Conservation (phyloP, 345 rosid genomes). For the Populus ilicifolia region DNA sequence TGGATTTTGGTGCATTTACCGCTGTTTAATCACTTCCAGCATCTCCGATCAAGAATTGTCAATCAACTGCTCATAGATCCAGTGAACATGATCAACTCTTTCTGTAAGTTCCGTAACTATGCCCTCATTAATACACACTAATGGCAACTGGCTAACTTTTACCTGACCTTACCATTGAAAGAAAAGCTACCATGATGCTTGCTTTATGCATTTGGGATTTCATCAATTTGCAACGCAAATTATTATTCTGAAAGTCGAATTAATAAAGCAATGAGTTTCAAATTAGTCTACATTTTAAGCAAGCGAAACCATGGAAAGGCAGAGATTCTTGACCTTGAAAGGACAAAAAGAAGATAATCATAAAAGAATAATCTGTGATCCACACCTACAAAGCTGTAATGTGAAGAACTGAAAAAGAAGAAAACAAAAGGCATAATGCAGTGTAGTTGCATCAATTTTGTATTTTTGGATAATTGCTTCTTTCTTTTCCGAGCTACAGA, state of each 20-base stretch:
- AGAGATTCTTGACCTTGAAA: not conserved
- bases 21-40: not conserved
- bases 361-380: not conserved
- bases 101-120: not conserved
- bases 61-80: not conserved
- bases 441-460: constrained; percentile 1
- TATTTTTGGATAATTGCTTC: constrained; percentile 11
- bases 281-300: not conserved
- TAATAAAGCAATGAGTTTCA: not conserved
- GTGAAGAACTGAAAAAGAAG: not conserved
- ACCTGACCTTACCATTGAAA: not conserved
- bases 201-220: not conserved
- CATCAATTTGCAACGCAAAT: not conserved
- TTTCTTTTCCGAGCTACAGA: constrained; percentile 17
- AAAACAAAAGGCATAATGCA: not conserved
- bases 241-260: not conserved
- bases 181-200: not conserved
- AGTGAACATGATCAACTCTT: not conserved
- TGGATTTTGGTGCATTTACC: not conserved
- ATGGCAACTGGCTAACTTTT: not conserved
- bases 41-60: not conserved
- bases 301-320: not conserved
- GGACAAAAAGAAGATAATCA: not conserved
- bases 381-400: not conserved
- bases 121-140: not conserved